Evolutionary conservation across 441 rosid genomes (phyloP).

Genomic region (Raphanus hybrid): DNA sequence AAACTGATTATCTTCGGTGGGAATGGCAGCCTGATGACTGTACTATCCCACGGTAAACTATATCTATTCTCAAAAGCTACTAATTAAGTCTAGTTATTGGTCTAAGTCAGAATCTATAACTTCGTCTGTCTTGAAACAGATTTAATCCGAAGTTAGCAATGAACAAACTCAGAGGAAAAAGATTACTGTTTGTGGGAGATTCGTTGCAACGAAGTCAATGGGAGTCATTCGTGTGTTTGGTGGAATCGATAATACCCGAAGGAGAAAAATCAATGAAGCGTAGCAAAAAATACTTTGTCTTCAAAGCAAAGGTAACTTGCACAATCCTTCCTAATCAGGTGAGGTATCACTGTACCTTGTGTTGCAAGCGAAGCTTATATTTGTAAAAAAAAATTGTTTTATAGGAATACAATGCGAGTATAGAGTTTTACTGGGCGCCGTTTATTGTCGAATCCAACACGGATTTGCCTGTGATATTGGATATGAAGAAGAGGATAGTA

Average conservation of each 20-base stretch:
- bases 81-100: background rate
- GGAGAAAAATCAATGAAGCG: constrained; percentile 67
- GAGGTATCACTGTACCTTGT: constrained; percentile 30
- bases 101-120: constrained; percentile 6
- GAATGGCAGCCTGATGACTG: constrained; percentile 96
- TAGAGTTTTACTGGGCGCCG: constrained; percentile 95
- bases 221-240: constrained; percentile 90
- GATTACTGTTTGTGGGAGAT: constrained; percentile 82
- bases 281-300: constrained; percentile 57
- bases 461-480: constrained; percentile 57
- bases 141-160: constrained; percentile 77
- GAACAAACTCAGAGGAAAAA: constrained; percentile 73
- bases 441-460: constrained; percentile 80
- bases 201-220: constrained; percentile 89
- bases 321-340: background rate
- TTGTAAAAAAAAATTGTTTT: background rate
- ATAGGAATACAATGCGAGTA: constrained; percentile 71
- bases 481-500: constrained; percentile 69
- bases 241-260: constrained; percentile 73
- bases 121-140: constrained; percentile 40
- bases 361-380: constrained; percentile 1
- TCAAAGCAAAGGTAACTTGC: constrained; percentile 69
- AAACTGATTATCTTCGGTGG: constrained; percentile 79
- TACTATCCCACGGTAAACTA: constrained; percentile 64
- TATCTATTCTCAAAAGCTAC: background rate